Base-by-base conservation (phyloP, 371 early-diverging fungal genomes). In the Mucor lusitanicus region DNA sequence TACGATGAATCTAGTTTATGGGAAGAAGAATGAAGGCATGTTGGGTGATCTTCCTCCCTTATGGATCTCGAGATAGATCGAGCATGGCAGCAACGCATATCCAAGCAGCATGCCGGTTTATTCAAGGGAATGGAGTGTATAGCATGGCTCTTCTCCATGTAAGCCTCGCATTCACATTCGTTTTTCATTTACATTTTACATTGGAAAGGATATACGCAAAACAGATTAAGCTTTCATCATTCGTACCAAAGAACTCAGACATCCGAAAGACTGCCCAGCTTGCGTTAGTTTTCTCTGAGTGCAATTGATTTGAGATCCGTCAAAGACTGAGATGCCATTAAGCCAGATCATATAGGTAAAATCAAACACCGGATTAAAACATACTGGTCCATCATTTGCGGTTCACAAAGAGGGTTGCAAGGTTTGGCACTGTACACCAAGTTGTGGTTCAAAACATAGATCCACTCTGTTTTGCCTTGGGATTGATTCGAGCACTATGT, bases 251-350 rank as follows among this genome's bases (percentile, higher is more conserved):
- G 59, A 65, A 74, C 74, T 74, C 69, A 60, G 60, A 68, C 62
- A 68, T 74, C 74, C 70, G 53, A 54, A 67, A 65, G 68, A 68
- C 74, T 74, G 74, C 74, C 74, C 74, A 74, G 74, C 65, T 68
- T 63, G 65, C 68, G 70, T 70, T 56, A 33, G 19, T 46, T 62
- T 50, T 42, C 37, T 74, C 71, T 74, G 68, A 74, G 70, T 74
- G 70, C 44, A 35, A 48, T 37, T 61, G 61, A 61, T 61, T 54
- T 70, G 32, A 37, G 54, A 46, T 60, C 65, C 64, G 61, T 21
- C 61, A 60, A 48, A 28, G 54, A 60, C 59, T 56, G 42, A 56
- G 35, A 56, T 39, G 32, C 28, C 40, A 28, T 25, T 33, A 55
- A 40, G 67, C 46, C 60, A 61, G 50, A 67, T 40, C 61, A 70